A percentile compares a stretch with the other conserved stretches of the same genome.
Evolutionary conservation across 179 eudicot species (phyloP).

Genomic region (Spergularia azorica): DNA sequence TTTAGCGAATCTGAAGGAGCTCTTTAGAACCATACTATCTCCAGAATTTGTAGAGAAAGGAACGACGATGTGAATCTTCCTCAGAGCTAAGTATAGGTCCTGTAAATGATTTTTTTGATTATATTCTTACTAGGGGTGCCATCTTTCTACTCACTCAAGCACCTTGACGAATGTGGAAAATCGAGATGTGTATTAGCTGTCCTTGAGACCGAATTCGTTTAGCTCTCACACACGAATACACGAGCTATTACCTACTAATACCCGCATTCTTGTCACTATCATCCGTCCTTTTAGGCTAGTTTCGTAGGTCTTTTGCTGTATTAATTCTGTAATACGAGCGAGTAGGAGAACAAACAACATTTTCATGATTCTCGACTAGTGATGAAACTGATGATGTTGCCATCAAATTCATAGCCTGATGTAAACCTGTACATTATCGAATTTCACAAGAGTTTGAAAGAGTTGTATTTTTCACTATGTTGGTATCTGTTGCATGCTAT

Average conservation of each 20-base stretch:
- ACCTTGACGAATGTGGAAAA: constrained; percentile 19
- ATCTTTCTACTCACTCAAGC: constrained; percentile 16
- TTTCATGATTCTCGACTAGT: not conserved
- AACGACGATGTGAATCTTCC: constrained; percentile 12
- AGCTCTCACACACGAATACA: not conserved
- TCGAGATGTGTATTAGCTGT: constrained; percentile 24
- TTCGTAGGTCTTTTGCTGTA: constrained; percentile 16
- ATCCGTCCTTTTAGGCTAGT: not conserved
- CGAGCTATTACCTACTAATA: not conserved
- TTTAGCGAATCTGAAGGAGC: constrained; percentile 85
- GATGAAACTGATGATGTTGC: too few relatives aligned
- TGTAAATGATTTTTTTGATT: constrained; percentile 26
- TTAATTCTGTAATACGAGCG: constrained; percentile 12
- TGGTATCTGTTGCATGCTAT: too few relatives aligned
- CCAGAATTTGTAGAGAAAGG: constrained; percentile 62
- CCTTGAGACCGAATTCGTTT: not conserved
- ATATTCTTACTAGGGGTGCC: constrained; percentile 18
- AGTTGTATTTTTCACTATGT: too few relatives aligned
- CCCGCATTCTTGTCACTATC: not conserved
- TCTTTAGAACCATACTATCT: constrained; percentile 62
- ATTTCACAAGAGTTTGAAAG: too few relatives aligned
- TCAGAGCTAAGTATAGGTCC: constrained; percentile 20
- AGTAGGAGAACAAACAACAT: constrained; percentile 9
- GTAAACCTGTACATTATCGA: too few relatives aligned
- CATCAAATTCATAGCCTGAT: too few relatives aligned